phyloP scores from a whole-genome alignment of 1,284 basidiomycete genomes.

The Porogramme epimiltina region DNA sequence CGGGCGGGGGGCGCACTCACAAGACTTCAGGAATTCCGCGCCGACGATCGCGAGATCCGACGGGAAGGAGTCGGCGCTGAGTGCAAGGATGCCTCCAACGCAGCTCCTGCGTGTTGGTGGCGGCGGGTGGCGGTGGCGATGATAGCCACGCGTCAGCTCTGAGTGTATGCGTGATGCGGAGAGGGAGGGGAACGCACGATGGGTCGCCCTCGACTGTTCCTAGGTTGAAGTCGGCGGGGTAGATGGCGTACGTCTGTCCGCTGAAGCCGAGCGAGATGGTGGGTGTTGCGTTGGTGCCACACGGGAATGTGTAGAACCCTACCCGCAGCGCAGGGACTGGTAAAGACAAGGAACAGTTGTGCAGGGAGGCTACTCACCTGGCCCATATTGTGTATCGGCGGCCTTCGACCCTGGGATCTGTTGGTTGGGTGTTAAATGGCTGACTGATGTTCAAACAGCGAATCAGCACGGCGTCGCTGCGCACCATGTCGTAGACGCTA shows the following conservation, averaged over 20 bases:
- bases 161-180: too few relatives aligned
- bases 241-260: slow-evolving; percentile 51
- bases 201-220: slow-evolving; percentile 37
- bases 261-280: slow-evolving; percentile 55
- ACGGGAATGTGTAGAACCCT: slow-evolving; percentile 58
- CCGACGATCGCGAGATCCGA: slow-evolving; percentile 64
- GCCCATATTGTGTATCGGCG: slow-evolving; percentile 42
- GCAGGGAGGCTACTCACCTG: slow-evolving; percentile 31
- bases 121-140: not conserved
- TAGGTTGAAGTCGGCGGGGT: slow-evolving; percentile 67
- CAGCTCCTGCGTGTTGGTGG: slow-evolving; percentile 54
- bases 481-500: slow-evolving; percentile 45
- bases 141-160: not conserved
- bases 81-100: slow-evolving; percentile 67
- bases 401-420: slow-evolving; percentile 54
- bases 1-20: slow-evolving; percentile 36
- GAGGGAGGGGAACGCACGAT: not conserved
- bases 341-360: too few relatives aligned
- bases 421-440: too few relatives aligned
- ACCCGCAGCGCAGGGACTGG: not conserved
- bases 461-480: slow-evolving; percentile 3
- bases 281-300: slow-evolving; percentile 36
- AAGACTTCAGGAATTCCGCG: slow-evolving; percentile 74
- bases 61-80: slow-evolving; percentile 48
- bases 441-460: too few relatives aligned